Base-by-base conservation (phyloP, 352 stramenopile species). In the Globisporangium camurandrum region DNA sequence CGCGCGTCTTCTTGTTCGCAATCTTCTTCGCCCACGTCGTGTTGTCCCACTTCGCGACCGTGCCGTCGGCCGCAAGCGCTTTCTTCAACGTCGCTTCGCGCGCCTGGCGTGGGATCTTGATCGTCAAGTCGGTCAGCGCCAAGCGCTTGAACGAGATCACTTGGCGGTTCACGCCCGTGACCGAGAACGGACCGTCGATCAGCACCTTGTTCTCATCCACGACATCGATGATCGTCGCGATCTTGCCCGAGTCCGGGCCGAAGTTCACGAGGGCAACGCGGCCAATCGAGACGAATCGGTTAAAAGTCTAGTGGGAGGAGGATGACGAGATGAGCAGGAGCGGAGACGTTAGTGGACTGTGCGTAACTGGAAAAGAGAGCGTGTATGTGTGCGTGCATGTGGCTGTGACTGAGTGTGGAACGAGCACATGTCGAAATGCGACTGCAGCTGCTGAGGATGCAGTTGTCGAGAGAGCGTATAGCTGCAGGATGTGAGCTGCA, bases 181-280 rank as follows among this genome's bases (percentile, higher is more conserved):
- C 81, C 62, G 84, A 82, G 57, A 90, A 86, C 30, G 96, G 96
- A 60, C 95, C 97, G 59, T 99, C 96, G 37, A 99, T 79, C n/a
- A 99, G 81, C 45, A 86, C 83, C 76, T 96, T 98, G 86, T 99
- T 99, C 75, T 98, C 88, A 64, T 99, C 96, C 46, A 99, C 93
- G 53, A 99, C 96, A 74, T 99, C 97, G 71, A 99, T 97, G 78
- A 99, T 98, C 49, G 93, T 98, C 65, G 84, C 91, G 52, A 99
- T 89, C 83, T 99, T 99, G 67, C 97, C 97, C 43, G 83, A 75
- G 59, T 98, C 87, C 40, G 93, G 90, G 71, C 97, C 97, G 67
- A 98, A 99, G 88, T 99, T 99, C 66, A 99, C 93, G 40, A 99
- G 75, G 69, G 94, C 93, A 51, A 99, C 92, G 68, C 97, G 95